These are phyloP conservation scores for Asterella californica DNA, from an alignment of 225 moss, liverwort and hornwort species.

Conservation along the genomic window DNA sequence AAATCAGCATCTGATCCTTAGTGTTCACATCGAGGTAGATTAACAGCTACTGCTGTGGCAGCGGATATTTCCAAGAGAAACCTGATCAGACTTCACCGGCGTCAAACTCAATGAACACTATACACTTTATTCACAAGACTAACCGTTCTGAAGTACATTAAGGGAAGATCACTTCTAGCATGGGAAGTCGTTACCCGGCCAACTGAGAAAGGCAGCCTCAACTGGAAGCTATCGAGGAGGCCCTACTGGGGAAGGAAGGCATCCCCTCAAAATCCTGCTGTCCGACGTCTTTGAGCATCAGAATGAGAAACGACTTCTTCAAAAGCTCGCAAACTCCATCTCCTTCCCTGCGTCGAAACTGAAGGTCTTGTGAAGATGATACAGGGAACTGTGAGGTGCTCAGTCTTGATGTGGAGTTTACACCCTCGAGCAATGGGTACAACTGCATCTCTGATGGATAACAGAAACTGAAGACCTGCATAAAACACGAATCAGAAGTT, in stretches of 20 bases:
- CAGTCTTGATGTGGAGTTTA: neutral
- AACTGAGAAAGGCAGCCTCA: too few relatives aligned
- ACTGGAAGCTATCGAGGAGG: neutral
- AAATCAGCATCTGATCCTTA: too few relatives aligned
- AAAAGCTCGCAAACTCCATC: neutral
- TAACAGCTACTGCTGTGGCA: too few relatives aligned
- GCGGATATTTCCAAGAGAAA: too few relatives aligned
- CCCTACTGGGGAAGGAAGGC: neutral
- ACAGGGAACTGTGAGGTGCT: neutral
- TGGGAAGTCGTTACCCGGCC: too few relatives aligned
- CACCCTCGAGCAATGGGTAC: constrained; percentile 1
- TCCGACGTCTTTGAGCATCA: neutral
- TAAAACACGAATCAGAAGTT: neutral
- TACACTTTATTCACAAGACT: too few relatives aligned
- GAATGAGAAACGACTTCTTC: neutral
- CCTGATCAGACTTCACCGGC: too few relatives aligned
- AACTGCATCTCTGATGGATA: constrained; percentile 11
- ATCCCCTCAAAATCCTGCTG: neutral
- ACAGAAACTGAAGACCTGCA: constrained; percentile 6
- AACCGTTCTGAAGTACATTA: too few relatives aligned
- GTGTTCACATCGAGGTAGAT: too few relatives aligned
- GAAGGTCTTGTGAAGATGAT: neutral
- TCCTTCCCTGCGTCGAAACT: neutral
- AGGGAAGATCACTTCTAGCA: too few relatives aligned
- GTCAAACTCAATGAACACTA: too few relatives aligned